Base-by-base conservation (phyloP, 352 stramenopile genomes). In the Phytophthora quininea region DNA sequence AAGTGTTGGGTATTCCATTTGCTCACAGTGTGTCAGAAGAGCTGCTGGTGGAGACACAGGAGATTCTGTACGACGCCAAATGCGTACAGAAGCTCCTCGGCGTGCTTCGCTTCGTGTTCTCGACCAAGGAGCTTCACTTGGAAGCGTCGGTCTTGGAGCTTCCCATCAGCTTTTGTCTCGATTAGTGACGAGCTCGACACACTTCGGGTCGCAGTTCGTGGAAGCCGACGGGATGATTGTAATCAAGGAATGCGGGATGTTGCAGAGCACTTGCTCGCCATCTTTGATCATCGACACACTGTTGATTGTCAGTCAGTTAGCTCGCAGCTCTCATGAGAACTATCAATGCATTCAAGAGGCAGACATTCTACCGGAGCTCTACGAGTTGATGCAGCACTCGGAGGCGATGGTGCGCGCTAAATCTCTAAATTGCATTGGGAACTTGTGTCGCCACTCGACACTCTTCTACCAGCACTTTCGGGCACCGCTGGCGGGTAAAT, bases 371-470 rank as follows among this genome's bases (percentile, higher is more conserved):
- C 40, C 60, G 0, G 77, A 92, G 29, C 79, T 97, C 2, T 75
- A 74, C 9, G 58, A 80, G 2, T 58, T 97, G 4, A 70, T 96
- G 9, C 27, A 70, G 37, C 82, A 95, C 47, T 56, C 62, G 1
- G 85, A 96, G 55, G 63, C 88, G 3, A 89, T 90, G 73, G 86
- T 98, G 2, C 79, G 92, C 5, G 83, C 91, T 9, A 98, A 97
- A 65, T 71, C 80, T 1, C 90, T 96, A 52, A 97, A 98, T 58
- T 96, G 96, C 52, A 79, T 98, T 38, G 95, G 95, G 7, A 98
- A 98, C 48, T 77, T 98, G n/a, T 98, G 92, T 54, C 83, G 90
- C 10, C 91, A 98, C 70, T 97, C 89, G n/a, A 88, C 81, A 5
- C 64, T 84, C 14, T 98, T 98, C 55, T 98, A 98, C 57, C 65